phyloP scores from a whole-genome alignment of 2,329 filamentous ascomycete genomes.

The Botrytis squamosa region DNA sequence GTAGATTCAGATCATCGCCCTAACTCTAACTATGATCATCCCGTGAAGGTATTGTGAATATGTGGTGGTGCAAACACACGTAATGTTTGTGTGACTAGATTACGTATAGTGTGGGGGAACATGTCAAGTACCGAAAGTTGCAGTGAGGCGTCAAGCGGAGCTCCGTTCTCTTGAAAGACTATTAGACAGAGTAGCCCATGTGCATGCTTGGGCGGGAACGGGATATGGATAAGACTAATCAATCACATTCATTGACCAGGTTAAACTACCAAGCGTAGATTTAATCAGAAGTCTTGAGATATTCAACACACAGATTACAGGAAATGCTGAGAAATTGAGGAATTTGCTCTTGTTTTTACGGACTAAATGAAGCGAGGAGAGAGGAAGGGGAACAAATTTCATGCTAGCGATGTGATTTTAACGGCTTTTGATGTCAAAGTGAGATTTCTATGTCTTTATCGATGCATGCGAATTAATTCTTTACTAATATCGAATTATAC shows the following conservation, averaged over 20 bases:
- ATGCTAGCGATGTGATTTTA: neutral
- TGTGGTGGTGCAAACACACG: neutral
- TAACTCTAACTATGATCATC: neutral
- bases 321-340: neutral
- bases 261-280: neutral
- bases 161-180: neutral
- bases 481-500: neutral
- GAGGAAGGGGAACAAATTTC: neutral
- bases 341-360: rapidly evolving
- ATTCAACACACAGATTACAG: neutral
- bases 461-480: neutral
- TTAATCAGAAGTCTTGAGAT: neutral
- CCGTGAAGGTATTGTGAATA: neutral
- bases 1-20: neutral
- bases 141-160: neutral
- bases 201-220: neutral
- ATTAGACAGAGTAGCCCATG: neutral
- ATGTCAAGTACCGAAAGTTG: neutral
- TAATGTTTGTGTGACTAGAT: neutral
- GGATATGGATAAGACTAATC: neutral
- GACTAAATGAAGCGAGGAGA: neutral
- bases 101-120: neutral
- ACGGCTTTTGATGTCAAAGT: neutral
- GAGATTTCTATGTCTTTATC: rapidly evolving
- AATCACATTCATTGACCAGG: neutral